Percentiles rank a stretch among this genome's conserved stretches.
Conservation (phyloP, 495 filamentous ascomycete species). For the Annulohypoxylon maeteangense region DNA sequence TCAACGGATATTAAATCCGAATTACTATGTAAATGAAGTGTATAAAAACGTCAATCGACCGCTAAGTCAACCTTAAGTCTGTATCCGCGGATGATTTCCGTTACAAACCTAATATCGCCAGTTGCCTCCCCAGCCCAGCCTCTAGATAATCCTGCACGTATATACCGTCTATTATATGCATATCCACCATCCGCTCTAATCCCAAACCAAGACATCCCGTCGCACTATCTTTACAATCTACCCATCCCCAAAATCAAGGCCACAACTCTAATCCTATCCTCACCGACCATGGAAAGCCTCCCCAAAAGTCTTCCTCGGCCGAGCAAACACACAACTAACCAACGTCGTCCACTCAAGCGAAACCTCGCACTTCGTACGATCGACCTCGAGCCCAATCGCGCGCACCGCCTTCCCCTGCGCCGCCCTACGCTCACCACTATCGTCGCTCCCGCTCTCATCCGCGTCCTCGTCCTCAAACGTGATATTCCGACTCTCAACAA, state of each 20-base stretch:
- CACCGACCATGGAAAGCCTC: neutral
- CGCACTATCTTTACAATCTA: neutral
- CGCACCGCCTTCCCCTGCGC: neutral
- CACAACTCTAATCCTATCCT: neutral
- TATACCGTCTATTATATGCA: neutral
- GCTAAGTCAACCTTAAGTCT: neutral
- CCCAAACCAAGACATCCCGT: neutral
- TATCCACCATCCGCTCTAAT: neutral
- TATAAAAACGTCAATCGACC: neutral
- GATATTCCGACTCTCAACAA: conserved; percentile 21
- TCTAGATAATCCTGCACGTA: neutral
- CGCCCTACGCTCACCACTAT: neutral
- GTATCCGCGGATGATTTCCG: neutral
- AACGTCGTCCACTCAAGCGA: conserved; percentile 28
- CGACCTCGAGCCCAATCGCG: conserved; percentile 32
- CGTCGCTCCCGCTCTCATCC: neutral
- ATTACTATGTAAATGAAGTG: neutral
- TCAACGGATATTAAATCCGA: neutral
- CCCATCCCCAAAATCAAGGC: neutral
- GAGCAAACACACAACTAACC: conserved; percentile 29
- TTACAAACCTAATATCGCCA: neutral
- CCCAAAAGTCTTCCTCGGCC: conserved; percentile 16
- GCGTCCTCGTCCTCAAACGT: conserved; percentile 23
- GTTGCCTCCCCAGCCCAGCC: neutral
- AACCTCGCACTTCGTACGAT: conserved; percentile 28